Conservation (phyloP, 2,329 filamentous ascomycete species). For the Cladobotryum mycophilum region DNA sequence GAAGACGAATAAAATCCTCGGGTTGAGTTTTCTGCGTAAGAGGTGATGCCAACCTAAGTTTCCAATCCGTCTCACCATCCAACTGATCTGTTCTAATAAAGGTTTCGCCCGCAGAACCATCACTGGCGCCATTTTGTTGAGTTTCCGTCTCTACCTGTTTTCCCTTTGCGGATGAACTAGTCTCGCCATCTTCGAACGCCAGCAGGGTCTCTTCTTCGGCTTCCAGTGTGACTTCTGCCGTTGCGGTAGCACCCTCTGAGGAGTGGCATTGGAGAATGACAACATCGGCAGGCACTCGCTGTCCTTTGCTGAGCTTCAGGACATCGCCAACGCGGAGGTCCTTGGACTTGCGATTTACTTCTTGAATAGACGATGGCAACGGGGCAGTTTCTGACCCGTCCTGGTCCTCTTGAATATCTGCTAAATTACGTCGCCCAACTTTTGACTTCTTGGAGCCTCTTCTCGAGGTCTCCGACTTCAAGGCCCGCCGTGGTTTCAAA, state of each 20-base stretch:
- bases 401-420: constrained; percentile 66
- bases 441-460: constrained; percentile 26
- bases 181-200: constrained; percentile 34
- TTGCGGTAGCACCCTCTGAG: constrained; percentile 40
- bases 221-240: constrained; percentile 23
- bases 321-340: constrained; percentile 93
- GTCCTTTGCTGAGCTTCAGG: constrained; percentile 85
- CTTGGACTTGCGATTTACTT: constrained; percentile 73
- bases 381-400: constrained; percentile 35
- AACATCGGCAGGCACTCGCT: constrained; percentile 89
- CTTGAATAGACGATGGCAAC: constrained; percentile 49
- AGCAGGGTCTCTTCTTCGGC: constrained; percentile 36
- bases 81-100: constrained; percentile 97
- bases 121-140: constrained; percentile 23
- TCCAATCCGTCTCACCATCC: constrained; percentile 98
- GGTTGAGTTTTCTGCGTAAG: constrained; percentile 73
- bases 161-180: constrained; percentile 24
- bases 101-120: constrained; percentile 66
- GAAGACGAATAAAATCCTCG: constrained; percentile 62
- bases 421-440: constrained; percentile 35
- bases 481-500: constrained; percentile 30
- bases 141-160: constrained; percentile 28
- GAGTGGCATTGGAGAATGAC: constrained; percentile 80
- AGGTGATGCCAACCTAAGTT: constrained; percentile 79
- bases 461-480: constrained; percentile 38